These are phyloP conservation scores for Casuarina cunninghamiana DNA, from an alignment of 306 rosid species.

Conservation along the genomic window DNA sequence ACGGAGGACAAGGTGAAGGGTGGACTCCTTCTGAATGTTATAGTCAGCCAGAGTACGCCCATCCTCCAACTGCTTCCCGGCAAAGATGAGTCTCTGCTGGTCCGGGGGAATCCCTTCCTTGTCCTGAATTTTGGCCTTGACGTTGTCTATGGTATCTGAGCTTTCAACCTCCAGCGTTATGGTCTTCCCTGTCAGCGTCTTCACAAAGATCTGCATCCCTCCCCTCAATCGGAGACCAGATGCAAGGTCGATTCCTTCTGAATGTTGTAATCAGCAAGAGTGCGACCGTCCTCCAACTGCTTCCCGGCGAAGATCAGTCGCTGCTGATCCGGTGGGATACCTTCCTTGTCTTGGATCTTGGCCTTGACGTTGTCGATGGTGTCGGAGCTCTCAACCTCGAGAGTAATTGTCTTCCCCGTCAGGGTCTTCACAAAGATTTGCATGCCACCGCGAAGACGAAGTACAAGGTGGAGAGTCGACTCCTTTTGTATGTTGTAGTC, in stretches of 20 bases:
- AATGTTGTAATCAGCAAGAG: conserved; percentile 28
- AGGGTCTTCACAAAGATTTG: conserved; percentile 28
- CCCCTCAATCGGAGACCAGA: conserved; percentile 26
- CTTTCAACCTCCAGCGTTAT: conserved; percentile 34
- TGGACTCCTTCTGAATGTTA: conserved; percentile 21
- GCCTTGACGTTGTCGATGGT: conserved; percentile 24
- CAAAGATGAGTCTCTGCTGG: conserved; percentile 28
- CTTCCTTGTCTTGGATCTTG: conserved; percentile 31
- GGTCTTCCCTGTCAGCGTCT: conserved; percentile 29
- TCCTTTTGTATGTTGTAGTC: conserved; percentile 60
- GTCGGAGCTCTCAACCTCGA: conserved; percentile 33
- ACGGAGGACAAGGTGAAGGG: conserved; percentile 39
- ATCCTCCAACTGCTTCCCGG: conserved; percentile 30
- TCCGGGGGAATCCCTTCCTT: conserved; percentile 28
- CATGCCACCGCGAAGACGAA: conserved; percentile 29
- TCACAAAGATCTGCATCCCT: conserved; percentile 31
- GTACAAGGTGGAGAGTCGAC: conserved; percentile 36
- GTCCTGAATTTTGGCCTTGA: conserved; percentile 30
- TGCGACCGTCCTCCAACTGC: conserved; percentile 29
- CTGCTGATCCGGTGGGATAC: conserved; percentile 26
- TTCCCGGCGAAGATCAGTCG: conserved; percentile 25
- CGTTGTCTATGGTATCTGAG: conserved; percentile 20
- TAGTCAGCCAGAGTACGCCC: conserved; percentile 28
- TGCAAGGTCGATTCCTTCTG: conserved; percentile 40
- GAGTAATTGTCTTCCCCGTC: conserved; percentile 27